Conservation (phyloP, 306 rosid genomes). For the Sindora glabra region DNA sequence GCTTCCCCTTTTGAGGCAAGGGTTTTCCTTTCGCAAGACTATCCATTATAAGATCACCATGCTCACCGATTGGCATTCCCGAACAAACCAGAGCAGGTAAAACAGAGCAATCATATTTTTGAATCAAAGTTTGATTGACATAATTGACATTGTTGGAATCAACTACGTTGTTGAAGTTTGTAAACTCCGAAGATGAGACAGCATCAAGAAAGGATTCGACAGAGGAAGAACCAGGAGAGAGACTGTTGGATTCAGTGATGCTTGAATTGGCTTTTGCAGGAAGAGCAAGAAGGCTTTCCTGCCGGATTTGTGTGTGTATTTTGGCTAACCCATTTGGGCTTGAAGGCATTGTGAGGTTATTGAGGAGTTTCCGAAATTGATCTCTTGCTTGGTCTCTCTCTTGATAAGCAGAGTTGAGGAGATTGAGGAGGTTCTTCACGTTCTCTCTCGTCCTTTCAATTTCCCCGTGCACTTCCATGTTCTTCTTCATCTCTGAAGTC, state of each 20-base stretch:
- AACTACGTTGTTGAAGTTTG: conserved; percentile 42
- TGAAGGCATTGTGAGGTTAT: conserved; percentile 14
- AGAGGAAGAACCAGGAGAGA: conserved; percentile 49
- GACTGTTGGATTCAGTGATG: conserved; percentile 48
- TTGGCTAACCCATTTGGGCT: too few relatives aligned
- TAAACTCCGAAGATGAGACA: conserved; percentile 56
- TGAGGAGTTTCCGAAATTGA: conserved; percentile 34
- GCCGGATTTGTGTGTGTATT: too few relatives aligned
- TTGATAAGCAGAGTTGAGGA: conserved; percentile 28
- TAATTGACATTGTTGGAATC: conserved; percentile 36
- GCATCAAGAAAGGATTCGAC: conserved; percentile 62
- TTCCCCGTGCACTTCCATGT: conserved; percentile 5
- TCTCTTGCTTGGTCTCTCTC: conserved; percentile 64
- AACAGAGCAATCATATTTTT: conserved; percentile 8
- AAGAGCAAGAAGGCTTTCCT: conserved; percentile 26
- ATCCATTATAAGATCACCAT: conserved; percentile 30
- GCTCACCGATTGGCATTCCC: conserved; percentile 26
- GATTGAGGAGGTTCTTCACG: conserved; percentile 16
- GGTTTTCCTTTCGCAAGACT: conserved; percentile 25
- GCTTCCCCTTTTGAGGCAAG: conserved; percentile 62
- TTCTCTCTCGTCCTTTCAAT: conserved; percentile 30
- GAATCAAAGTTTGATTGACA: conserved; percentile 19
- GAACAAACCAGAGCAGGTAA: conserved; percentile 13
- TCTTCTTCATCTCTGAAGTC: neutral
- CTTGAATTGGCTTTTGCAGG: conserved; percentile 57